These are phyloP conservation scores for Takakia lepidozioides DNA, from an alignment of 225 moss, liverwort and hornwort species.

Conservation along the genomic window DNA sequence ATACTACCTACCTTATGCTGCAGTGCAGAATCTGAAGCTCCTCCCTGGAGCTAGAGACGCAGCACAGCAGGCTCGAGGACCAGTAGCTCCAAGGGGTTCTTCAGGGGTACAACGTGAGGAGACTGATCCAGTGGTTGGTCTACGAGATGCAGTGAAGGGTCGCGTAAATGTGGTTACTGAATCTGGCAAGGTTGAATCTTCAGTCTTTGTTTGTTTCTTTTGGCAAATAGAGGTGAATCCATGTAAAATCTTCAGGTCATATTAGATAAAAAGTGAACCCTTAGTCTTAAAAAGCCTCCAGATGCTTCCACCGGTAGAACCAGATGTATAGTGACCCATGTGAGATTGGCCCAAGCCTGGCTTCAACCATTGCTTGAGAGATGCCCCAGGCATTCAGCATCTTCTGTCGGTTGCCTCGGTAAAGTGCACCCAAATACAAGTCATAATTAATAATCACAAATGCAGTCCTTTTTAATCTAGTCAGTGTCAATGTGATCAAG, in stretches of 20 bases:
- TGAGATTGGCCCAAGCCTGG: no score
- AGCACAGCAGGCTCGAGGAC: conserved; percentile 11
- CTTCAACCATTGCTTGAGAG: no score
- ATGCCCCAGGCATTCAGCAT: no score
- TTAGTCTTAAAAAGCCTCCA: no score
- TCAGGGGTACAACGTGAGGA: conserved; percentile 30
- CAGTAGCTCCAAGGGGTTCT: conserved; percentile 11
- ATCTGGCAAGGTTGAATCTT: conserved; percentile 57
- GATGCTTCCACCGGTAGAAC: no score
- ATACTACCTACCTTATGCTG: conserved; percentile 55
- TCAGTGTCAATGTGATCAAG: no score
- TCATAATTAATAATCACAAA: no score
- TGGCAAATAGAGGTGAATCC: no score
- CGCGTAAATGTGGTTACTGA: conserved; percentile 73
- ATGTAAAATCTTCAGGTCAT: not conserved
- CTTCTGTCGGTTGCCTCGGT: no score
- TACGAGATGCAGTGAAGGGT: conserved; percentile 78
- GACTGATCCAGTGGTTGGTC: conserved; percentile 35
- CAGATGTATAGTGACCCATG: no score
- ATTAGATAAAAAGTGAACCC: not conserved
- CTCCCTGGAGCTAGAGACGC: conserved; percentile 14
- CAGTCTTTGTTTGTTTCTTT: not conserved
- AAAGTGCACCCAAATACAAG: no score
- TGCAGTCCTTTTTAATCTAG: no score
- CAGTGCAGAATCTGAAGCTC: conserved; percentile 29